Evolutionary conservation across 2,329 filamentous ascomycete genomes (phyloP), one percentile per base, ranked within the genome.

Genomic region (Aspergillus tubingensis): DNA sequence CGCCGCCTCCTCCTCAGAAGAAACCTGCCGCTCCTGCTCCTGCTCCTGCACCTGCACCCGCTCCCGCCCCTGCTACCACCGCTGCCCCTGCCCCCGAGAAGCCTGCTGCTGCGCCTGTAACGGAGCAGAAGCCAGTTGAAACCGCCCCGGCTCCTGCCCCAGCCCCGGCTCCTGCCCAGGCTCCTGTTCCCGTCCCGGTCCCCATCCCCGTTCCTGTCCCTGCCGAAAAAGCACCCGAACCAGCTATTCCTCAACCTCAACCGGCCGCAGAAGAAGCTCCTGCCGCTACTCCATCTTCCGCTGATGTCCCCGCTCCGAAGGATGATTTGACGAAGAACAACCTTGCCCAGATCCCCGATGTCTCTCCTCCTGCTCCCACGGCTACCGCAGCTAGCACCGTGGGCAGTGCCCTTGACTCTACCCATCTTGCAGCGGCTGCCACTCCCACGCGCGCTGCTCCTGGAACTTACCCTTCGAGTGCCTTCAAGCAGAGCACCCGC

Each of bases 321-420:
- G 91, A 92, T 75, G 88, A 93, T 71, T 85, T 98, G 66, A 98
- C 94, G 27, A 88, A 94, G 80, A 89, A 88, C 69, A 98, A 98
- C 78, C 89, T 98, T 60, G 93, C 96, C 76, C 91, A 94, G 78
- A 84, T 98, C 68, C 89, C 88, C 66, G 93, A 97, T 79, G 85
- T 84, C 58, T 96, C 94, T 47, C 81, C 87, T 59, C 90, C 91
- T 43, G 86, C 89, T 19, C 85, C 88, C 50, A 94, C 91, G 57
- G 90, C 88, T 67, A 97, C 94, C 50, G 91, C 87, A 65, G 92
- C 91, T 65, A 97, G 93, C 83, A 96, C 93, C 61, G 83, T 91
- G 66, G 91, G 92, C 68, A 95, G 94, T 77, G 92, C 91, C 17
- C 88, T 90, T 82, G 91, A 96, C 72, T 86, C 89, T 60, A 85